Evolutionary conservation across 495 filamentous ascomycete genomes (phyloP), one percentile per base, ranked within the genome.

Genomic region (Niebla homalea): DNA sequence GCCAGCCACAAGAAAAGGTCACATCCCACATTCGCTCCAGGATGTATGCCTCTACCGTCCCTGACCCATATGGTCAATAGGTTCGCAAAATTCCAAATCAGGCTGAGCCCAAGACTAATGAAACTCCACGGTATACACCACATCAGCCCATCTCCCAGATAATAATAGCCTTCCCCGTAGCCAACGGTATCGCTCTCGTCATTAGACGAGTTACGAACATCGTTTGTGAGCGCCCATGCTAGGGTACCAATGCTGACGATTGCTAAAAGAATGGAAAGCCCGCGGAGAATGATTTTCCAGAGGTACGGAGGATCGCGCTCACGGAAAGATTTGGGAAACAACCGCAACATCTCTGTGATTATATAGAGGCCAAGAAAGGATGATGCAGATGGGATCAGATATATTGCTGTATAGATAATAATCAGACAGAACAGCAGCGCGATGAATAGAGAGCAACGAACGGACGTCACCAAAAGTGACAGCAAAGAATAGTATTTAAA

Each of bases 1-100:
- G 49, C 57, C 5, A 67, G 57, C 62, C 62, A 62, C 25, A 67
- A 55, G 16, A 67, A 21, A 4, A 65, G 55, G 42, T 67, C 62
- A 43, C 63, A 56, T 36, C 55, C 60, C 5, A 66, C 61, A 11
- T 54, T 60, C 2, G 53, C 60, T 21, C 62, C 60, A 8, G 63
- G 63, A 41, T 63, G 58, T 25, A 66, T 50, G 15, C 55, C 57
- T 16, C 48, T 29, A 32, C 29, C 29, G 37, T 51, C 22, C 43
- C 47, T 40, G 35, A 36, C 1, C 26, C 58, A 32, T 40, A 50
- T 52, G 22, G 56, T 49, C 40, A 62, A 16, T 44, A 56, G 36
- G 52, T 54, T 54, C 41, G 54, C 38, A 7, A 41, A 26, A 19
- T 54, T 51, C 59, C 54, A 63, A 39, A 58, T 25, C 3, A 54